Evolutionary conservation across 495 filamentous ascomycete genomes (phyloP), one percentile per base, ranked within the genome.

Genomic region (Sabuloglossum arenarium): DNA sequence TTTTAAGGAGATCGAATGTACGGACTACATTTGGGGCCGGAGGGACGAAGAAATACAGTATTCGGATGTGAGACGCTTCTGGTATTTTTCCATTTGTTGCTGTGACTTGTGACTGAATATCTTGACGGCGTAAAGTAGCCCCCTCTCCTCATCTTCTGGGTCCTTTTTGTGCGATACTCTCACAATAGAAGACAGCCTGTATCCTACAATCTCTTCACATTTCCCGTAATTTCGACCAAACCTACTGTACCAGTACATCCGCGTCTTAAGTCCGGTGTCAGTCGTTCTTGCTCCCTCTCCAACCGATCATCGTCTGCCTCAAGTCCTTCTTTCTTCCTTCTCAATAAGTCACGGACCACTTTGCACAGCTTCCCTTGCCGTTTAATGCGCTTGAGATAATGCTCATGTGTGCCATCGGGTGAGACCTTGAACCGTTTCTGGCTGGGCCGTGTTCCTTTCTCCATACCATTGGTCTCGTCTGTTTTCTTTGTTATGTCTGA

Each of bases 1-100:
- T 93, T 68, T 93, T 84, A 28, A 99, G 71, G 19, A 99, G 79
- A 64, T 99, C 91, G 34, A 99, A 77, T 0, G 91, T 97, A 70
- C 96, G 90, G 62, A 99, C 97, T 61, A 99, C 87, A 66, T 99
- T 99, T 8, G 90, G 91, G 64, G 91, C 47, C 88, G 85, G 21
- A 99, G 75, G 19, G 89, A 93, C 0, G 91, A 96, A 1, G 90
- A 96, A 61, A 99, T 97, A 70, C 93, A 99, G 67, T 97, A 99
- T 66, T 99, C 91, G 30, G 91, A 86, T n/a, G 88, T 99, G 42
- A 99, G 73, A 12, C 91, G 83, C 67, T 99, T 99, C 72, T 91
- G 88, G 65, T 99, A 99, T 67, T 94, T 93, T 73, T 93, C 93
- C 57, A 82, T 78, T 10, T 85, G 88, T 68, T 99, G 91, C 60